These are phyloP conservation scores for Metarhizium brunneum DNA, from an alignment of 2,329 filamentous ascomycete species.

Conservation along the genomic window DNA sequence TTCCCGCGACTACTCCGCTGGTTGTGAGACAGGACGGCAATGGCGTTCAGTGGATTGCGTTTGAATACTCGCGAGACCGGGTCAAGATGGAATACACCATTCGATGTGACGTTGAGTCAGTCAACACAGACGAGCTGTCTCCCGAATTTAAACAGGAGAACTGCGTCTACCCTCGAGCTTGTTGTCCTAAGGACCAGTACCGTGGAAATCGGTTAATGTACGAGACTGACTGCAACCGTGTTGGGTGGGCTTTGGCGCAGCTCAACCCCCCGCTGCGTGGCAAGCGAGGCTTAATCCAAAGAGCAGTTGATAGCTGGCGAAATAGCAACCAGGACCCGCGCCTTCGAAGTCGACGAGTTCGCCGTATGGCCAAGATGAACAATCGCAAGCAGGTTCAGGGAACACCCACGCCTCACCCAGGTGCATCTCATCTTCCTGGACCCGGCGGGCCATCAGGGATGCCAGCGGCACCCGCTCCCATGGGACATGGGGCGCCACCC, in stretches of 20 bases:
- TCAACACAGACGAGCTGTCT: conserved; percentile 77
- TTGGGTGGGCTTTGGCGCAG: conserved; percentile 97
- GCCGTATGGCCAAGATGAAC: conserved; percentile 93
- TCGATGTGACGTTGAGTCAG: conserved; percentile 92
- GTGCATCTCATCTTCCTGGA: conserved; percentile 55
- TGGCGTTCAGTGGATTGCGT: conserved; percentile 97
- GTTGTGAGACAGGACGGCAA: conserved; percentile 93
- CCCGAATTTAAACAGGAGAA: conserved; percentile 96
- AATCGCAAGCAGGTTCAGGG: conserved; percentile 65
- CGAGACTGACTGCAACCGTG: conserved; percentile 97
- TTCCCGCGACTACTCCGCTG: conserved; percentile 89
- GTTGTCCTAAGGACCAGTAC: conserved; percentile 92
- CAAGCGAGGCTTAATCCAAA: conserved; percentile 91
- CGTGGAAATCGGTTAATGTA: conserved; percentile 91
- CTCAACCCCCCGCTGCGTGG: conserved; percentile 84
- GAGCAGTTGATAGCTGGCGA: conserved; percentile 95
- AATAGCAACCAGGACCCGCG: conserved; percentile 97
- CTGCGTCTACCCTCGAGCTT: conserved; percentile 93
- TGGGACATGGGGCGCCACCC: conserved; percentile 45
- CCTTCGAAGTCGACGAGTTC: conserved; percentile 80
- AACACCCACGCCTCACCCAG: conserved; percentile 46
- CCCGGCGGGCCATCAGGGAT: conserved; percentile 57
- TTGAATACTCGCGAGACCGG: conserved; percentile 92
- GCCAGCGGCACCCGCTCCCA: conserved; percentile 50
- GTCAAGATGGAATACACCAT: conserved; percentile 99